Percentiles rank a stretch among this genome's conserved stretches.
These are phyloP conservation scores for Irpex lacteus DNA, from an alignment of 1,284 basidiomycete genomes.

Conservation along the genomic window DNA sequence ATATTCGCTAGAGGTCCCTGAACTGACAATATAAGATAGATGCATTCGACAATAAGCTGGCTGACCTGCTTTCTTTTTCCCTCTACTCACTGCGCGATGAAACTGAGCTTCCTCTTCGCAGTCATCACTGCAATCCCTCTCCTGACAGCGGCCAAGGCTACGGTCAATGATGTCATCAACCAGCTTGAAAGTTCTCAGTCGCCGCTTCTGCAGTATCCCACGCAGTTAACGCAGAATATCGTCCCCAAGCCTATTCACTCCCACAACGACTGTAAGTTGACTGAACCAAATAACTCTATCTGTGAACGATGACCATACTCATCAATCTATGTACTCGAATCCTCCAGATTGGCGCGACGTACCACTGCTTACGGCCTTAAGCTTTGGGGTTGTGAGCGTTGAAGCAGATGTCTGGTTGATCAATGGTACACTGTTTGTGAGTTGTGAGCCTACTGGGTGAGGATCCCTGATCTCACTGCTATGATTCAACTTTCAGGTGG, in stretches of 20 bases:
- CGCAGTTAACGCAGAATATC: constrained; percentile 48
- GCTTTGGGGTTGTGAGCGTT: constrained; percentile 49
- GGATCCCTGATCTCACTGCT: background rate
- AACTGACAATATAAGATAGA: background rate
- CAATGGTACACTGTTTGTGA: constrained; percentile 45
- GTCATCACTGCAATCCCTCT: background rate
- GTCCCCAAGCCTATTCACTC: constrained; percentile 52
- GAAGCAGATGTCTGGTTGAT: constrained; percentile 54
- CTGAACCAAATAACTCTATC: too few species aligned
- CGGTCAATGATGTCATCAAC: constrained; percentile 37
- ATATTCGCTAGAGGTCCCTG: background rate
- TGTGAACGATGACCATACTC: background rate
- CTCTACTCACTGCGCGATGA: background rate
- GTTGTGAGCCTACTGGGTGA: constrained; percentile 7
- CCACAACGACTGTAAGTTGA: constrained; percentile 49
- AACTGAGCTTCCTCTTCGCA: background rate
- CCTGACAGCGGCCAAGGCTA: constrained; percentile 21
- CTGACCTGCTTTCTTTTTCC: background rate
- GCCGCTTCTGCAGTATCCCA: constrained; percentile 44
- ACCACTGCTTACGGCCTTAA: constrained; percentile 24
- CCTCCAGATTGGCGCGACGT: background rate
- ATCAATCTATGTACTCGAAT: background rate
- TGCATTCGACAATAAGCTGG: background rate
- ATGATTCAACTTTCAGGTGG: constrained; percentile 32
- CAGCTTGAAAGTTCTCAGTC: constrained; percentile 40